Evolutionary conservation across 768 basidiomycete species (phyloP).

Genomic region (Lactifluus piperatus): DNA sequence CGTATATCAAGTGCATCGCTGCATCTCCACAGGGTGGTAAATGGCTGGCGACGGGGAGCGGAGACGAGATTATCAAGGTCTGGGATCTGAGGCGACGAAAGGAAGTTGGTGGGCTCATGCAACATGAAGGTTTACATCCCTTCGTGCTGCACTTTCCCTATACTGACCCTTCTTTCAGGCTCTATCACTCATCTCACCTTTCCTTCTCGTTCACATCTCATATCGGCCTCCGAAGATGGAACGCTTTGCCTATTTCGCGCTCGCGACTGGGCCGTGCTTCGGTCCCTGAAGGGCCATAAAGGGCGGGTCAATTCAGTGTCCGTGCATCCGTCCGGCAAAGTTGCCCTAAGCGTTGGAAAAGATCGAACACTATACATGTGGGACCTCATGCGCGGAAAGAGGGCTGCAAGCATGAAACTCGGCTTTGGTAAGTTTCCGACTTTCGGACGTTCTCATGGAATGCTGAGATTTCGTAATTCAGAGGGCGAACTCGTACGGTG

Average conservation of each 20-base stretch:
- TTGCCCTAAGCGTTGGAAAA: conserved; percentile 85
- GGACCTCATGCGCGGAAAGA: conserved; percentile 95
- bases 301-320: conserved; percentile 85
- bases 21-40: conserved; percentile 86
- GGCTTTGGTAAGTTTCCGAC: conserved; percentile 57
- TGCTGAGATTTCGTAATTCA: conserved; percentile 24
- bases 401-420: conserved; percentile 80
- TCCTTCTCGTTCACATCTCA: conserved; percentile 79
- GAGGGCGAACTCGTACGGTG: conserved; percentile 93
- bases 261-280: conserved; percentile 88
- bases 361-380: conserved; percentile 92
- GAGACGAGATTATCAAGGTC: conserved; percentile 95
- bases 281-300: conserved; percentile 86
- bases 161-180: conserved; percentile 38
- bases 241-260: conserved; percentile 85
- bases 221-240: conserved; percentile 90
- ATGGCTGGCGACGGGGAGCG: conserved; percentile 91
- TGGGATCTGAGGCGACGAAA: conserved; percentile 91
- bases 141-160: background rate
- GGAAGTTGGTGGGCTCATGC: conserved; percentile 91
- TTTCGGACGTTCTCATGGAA: background rate
- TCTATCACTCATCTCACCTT: conserved; percentile 87
- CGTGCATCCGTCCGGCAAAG: conserved; percentile 88
- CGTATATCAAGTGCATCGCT: conserved; percentile 84
- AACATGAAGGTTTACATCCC: conserved; percentile 68